A percentile compares a stretch with the other conserved stretches of the same genome.
Evolutionary conservation across 1,284 basidiomycete species (phyloP).

Genomic region (Pterulicium gracile): DNA sequence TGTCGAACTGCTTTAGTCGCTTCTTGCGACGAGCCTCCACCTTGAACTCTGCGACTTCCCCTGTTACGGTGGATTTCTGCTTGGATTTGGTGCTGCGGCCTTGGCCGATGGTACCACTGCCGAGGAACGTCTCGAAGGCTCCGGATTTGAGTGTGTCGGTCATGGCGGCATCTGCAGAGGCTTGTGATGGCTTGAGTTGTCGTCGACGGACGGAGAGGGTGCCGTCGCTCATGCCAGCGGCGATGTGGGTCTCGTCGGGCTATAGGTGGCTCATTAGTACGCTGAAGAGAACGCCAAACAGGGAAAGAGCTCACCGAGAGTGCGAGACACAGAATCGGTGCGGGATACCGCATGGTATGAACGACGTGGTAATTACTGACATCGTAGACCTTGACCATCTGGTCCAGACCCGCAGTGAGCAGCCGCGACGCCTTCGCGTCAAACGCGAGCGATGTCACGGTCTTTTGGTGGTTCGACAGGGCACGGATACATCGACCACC

Average conservation of each 20-base stretch:
- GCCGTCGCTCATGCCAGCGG: constrained; percentile 94
- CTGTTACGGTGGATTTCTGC: constrained; percentile 33
- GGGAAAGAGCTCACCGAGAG: constrained; percentile 57
- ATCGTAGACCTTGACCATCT: constrained; percentile 99
- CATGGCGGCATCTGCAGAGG: constrained; percentile 29
- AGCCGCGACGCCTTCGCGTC: constrained; percentile 69
- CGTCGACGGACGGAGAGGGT: constrained; percentile 84
- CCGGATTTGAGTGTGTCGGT: constrained; percentile 40
- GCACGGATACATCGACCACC: constrained; percentile 85
- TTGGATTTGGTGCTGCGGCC: constrained; percentile 42
- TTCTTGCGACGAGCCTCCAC: constrained; percentile 67
- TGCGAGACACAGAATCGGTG: constrained; percentile 86
- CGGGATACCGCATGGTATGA: constrained; percentile 98
- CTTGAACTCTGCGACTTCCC: constrained; percentile 60
- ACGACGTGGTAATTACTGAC: constrained; percentile 90
- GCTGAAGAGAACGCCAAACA: constrained; percentile 4
- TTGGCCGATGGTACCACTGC: constrained; percentile 38
- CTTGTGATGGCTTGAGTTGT: constrained; percentile 64
- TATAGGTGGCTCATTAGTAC: constrained; percentile 20
- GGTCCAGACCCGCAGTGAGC: constrained; percentile 87
- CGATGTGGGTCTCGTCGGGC: constrained; percentile 95
- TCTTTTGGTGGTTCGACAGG: constrained; percentile 96
- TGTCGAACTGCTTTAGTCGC: constrained; percentile 82
- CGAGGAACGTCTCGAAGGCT: constrained; percentile 68
- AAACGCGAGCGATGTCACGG: constrained; percentile 83